Conservation (phyloP, 352 stramenopile genomes). For the Phytophthora palmivora region DNA sequence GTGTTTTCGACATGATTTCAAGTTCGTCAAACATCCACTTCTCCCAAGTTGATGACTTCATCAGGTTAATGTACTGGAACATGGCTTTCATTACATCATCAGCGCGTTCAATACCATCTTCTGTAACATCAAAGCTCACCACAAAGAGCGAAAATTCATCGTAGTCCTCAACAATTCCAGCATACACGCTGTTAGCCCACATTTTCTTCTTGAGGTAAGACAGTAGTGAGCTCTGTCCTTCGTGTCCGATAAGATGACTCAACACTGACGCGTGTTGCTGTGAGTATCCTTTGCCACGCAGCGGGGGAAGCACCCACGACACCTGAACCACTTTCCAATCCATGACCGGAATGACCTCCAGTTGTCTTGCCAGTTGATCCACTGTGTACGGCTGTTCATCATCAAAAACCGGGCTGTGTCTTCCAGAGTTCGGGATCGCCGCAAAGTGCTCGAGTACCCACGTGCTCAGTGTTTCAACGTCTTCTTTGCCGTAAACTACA, state of each 20-base stretch:
- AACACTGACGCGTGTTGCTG: conserved; percentile 76
- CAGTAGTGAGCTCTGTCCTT: conserved; percentile 93
- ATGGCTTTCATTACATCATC: conserved; percentile 62
- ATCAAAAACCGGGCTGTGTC: conserved; percentile 48
- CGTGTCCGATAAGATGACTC: conserved; percentile 92
- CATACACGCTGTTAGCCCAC: conserved; percentile 67
- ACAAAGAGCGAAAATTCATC: conserved; percentile 67
- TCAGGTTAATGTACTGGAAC: conserved; percentile 69
- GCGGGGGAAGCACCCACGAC: conserved; percentile 56
- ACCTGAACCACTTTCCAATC: conserved; percentile 74
- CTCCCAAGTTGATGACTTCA: conserved; percentile 40
- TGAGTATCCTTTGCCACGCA: conserved; percentile 43
- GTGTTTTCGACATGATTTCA: conserved; percentile 54
- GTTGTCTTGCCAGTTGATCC: conserved; percentile 36
- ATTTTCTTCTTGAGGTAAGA: conserved; percentile 88
- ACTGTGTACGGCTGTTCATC: conserved; percentile 47
- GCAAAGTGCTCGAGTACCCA: conserved; percentile 82
- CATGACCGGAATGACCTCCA: conserved; percentile 69
- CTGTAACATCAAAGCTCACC: conserved; percentile 66
- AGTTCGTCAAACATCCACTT: conserved; percentile 74
- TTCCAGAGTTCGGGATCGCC: conserved; percentile 70
- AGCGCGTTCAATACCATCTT: conserved; percentile 55
- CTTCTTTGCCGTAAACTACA: conserved; percentile 85
- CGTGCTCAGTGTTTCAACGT: conserved; percentile 74
- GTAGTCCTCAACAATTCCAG: conserved; percentile 57